Evolutionary conservation across 805 yeast genomes (phyloP).

Genomic region (Yarrowia sp.): DNA sequence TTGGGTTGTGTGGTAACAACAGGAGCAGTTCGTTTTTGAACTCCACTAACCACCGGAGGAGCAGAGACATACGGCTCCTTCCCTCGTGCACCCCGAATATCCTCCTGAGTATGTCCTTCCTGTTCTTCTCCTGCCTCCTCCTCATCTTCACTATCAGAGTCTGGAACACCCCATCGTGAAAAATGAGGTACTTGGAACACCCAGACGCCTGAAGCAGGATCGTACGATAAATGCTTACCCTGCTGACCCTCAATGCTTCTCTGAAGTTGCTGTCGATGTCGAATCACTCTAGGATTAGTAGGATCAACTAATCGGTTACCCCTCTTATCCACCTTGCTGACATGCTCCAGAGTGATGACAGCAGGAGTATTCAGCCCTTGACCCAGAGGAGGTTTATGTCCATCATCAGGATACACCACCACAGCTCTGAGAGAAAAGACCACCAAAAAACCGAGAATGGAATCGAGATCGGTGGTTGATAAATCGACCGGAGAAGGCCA

Average conservation of each 20-base stretch:
- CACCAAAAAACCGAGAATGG: slow-evolving; percentile 63
- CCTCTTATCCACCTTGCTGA: slow-evolving; percentile 67
- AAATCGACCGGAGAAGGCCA: slow-evolving; percentile 77
- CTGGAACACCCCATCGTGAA: slow-evolving; percentile 82
- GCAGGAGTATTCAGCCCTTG: slow-evolving; percentile 77
- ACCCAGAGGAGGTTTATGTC: slow-evolving; percentile 57
- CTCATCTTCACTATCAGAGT: slow-evolving; percentile 48
- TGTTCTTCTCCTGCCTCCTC: neutral
- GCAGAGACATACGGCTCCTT: neutral
- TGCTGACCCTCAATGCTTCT: slow-evolving; percentile 57
- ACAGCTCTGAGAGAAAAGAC: slow-evolving; percentile 60
- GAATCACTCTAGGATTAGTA: slow-evolving; percentile 54
- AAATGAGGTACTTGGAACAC: slow-evolving; percentile 85
- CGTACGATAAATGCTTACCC: slow-evolving; percentile 77
- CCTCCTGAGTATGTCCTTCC: neutral
- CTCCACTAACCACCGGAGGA: neutral
- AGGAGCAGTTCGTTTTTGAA: neutral
- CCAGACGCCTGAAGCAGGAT: slow-evolving; percentile 72
- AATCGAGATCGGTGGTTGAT: slow-evolving; percentile 57
- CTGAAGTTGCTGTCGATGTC: slow-evolving; percentile 45
- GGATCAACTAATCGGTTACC: slow-evolving; percentile 63
- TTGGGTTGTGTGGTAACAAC: too few species aligned
- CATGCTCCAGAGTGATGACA: slow-evolving; percentile 66
- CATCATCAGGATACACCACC: slow-evolving; percentile 66
- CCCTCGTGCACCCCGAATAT: neutral